phyloP scores from a whole-genome alignment of 1,139 yeast genomes.

The Magnusiomyces sp. region DNA sequence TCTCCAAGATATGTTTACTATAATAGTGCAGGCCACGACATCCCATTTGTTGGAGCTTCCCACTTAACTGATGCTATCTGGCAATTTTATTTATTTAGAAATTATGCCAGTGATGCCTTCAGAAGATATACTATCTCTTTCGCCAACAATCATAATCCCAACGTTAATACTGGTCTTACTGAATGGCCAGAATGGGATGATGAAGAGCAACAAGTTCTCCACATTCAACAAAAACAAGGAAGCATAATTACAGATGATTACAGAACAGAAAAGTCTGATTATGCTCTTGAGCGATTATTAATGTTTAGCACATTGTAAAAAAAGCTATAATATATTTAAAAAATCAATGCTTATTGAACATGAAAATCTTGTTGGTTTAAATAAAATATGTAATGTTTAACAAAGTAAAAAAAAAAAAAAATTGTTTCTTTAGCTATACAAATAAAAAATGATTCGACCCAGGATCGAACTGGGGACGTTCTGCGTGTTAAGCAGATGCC shows the following conservation, averaged over 20 bases:
- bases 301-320: conserved; percentile 1
- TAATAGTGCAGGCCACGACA: conserved; percentile 10
- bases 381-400: too few relatives aligned
- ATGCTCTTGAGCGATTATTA: neutral
- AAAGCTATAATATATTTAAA: too few relatives aligned
- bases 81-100: conserved; percentile 7
- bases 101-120: conserved; percentile 13
- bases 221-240: conserved; percentile 3
- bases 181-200: conserved; percentile 26
- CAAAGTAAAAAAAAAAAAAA: too few relatives aligned
- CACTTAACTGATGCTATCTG: conserved; percentile 11
- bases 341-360: too few relatives aligned
- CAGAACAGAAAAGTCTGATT: neutral
- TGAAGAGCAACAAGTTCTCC: conserved; percentile 6
- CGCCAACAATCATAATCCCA: conserved; percentile 18
- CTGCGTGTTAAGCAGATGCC: conserved; percentile 99
- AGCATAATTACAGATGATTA: conserved; percentile 3
- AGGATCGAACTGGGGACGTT: conserved; percentile 99
- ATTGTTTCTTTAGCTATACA: too few relatives aligned
- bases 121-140: conserved; percentile 18
- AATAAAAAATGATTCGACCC: conserved; percentile 68
- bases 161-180: conserved; percentile 10
- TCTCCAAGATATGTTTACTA: conserved; percentile 9
- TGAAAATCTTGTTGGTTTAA: too few relatives aligned
- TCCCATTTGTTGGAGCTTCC: conserved; percentile 17